Conservation (phyloP, 345 rosid genomes). For the Citrus reticulata region DNA sequence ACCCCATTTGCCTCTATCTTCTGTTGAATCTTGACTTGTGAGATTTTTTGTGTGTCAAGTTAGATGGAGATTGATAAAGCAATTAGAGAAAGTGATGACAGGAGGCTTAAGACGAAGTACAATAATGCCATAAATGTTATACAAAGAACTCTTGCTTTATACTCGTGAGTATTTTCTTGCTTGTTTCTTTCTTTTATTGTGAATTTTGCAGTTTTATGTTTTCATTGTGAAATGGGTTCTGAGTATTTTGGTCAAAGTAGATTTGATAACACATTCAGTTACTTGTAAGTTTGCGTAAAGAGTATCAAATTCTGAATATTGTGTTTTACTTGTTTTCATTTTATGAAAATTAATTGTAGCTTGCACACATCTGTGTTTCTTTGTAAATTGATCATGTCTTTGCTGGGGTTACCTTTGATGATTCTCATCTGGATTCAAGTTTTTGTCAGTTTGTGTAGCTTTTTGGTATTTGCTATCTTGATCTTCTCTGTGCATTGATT, state of each 20-base stretch:
- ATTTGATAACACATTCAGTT: neutral
- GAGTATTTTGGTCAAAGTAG: slow-evolving; percentile 2
- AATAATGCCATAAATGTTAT: slow-evolving; percentile 87
- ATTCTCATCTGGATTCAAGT: neutral
- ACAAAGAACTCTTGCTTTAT: slow-evolving; percentile 80
- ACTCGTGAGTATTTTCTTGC: slow-evolving; percentile 57
- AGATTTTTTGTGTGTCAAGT: slow-evolving; percentile 18
- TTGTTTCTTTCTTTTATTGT: neutral
- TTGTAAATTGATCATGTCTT: neutral
- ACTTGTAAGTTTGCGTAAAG: neutral
- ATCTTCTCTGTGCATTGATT: neutral
- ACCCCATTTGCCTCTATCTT: slow-evolving; percentile 11
- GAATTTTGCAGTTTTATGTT: neutral
- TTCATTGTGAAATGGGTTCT: slow-evolving; percentile 6
- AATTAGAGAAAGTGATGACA: slow-evolving; percentile 75
- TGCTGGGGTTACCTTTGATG: neutral
- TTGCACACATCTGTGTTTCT: neutral
- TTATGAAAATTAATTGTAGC: neutral
- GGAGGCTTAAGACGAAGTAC: slow-evolving; percentile 89
- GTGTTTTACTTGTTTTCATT: neutral
- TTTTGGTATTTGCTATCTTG: neutral
- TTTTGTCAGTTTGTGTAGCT: neutral
- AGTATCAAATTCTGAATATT: neutral
- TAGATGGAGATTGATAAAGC: slow-evolving; percentile 92
- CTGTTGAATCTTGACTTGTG: slow-evolving; percentile 1